Evolutionary conservation across 2,329 filamentous ascomycete genomes (phyloP), one percentile per base, ranked within the genome.

Genomic region (Colletotrichum navitas): DNA sequence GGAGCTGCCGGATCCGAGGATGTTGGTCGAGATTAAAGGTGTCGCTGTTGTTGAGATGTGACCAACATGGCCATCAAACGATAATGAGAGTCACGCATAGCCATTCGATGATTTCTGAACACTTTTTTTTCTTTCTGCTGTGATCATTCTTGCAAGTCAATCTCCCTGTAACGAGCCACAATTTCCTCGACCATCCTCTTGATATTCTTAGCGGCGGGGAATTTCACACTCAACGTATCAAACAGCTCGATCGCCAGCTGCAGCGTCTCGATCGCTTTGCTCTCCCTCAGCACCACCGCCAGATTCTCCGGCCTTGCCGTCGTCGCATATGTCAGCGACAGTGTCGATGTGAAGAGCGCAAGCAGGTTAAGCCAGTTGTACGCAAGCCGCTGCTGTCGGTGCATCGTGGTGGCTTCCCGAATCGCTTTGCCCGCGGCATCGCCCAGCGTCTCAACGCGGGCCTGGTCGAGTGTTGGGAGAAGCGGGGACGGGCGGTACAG

Each of bases 401-500:
- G 78, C 78, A 81, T 78, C 61, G 74, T 81, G 49, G 76, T 78
- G 11, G 82, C 83, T 62, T 84, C 81, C 1, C 82, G 80, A n/a
- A 85, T 77, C 1, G 83, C 80, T 80, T 83, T 83, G 47, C 79
- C 78, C 0, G 83, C 81, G 5, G 83, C 82, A 16, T 80, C 80
- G 1, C 77, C 80, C 5, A 85, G 77, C 0, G 80, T 76, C 54
- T 81, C 80, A 47, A 85, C 78, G 45, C 79, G 58, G 6, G 78
- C 5, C 74, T 77, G 63, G 68, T 83, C 80, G 32, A 83, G 74
- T 0, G 77, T 78, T 2, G 83, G 83, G 29, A 78, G 81, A 0
- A 85, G 71, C 0, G 84, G 83, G 0, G 83, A 84, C 0, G 84
- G 84, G 3, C 84, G 77, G 73, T 85, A 85, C 5, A 86, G 75